Base-by-base conservation (phyloP, 106 monocot genomes). In the Dioscorea alata region DNA sequence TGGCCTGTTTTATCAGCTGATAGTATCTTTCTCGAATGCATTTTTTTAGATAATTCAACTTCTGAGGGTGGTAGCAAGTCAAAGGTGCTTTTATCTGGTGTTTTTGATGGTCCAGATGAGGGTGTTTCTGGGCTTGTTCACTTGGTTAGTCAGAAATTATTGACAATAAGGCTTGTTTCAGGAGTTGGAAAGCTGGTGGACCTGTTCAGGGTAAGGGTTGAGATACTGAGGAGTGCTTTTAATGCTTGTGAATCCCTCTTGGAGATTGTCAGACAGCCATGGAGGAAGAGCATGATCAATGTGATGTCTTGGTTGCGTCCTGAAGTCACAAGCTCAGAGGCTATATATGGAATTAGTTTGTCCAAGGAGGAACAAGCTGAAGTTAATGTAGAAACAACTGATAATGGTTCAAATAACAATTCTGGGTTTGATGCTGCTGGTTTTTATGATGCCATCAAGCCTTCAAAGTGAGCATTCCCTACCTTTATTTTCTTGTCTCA, bases 391-490 rank as follows among this genome's bases (percentile, higher is more conserved):
- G 59, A 33, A 67, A 63, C 60, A 68, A 53, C 67, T 64, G 67
- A 1, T 54, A 75, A 19, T 35, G 64, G 57, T 69, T 78, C 65
- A 48, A 81, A 57, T 49, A 80, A 74, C 22, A 72, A 84, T 71
- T 48, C 74, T 68, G 78, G 57, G 56, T 92, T 97, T 77, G 77
- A 97, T 75, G 72, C 73, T 61, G 63, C 77, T 75, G 60, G 60
- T 16, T 92, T 97, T 74, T 97, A 87, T 76, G 97, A 97, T 62
- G 89, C 92, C 50, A 87, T 97, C 59, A 97, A 85, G 62, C 97
- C 89, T 63, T 92, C 97, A 61, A 89, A 77, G 97, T 97, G 61
- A 74, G 85, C 78, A 1, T 3, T 13, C 12, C n/a, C 8, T 19
- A 14, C 34, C 15, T 18, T 54, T 22, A 18, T n/a, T 50, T 50